Conservation (phyloP, 257 asterid genomes). For the Jaltomata sinuosa region DNA sequence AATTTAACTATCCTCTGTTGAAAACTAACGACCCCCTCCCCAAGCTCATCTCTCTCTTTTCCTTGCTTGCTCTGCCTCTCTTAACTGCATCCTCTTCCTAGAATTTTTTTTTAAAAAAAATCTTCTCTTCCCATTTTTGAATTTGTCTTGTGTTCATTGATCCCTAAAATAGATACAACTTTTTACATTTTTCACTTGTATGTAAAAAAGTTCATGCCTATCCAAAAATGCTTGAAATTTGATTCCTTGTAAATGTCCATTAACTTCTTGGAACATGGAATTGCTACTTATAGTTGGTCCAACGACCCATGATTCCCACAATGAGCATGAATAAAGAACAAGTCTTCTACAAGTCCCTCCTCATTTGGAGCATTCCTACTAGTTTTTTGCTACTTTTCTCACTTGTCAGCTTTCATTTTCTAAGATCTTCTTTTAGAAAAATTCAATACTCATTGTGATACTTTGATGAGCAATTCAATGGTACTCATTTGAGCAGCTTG, state of each 20-base stretch:
- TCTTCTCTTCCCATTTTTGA: too few relatives aligned
- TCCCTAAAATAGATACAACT: too few relatives aligned
- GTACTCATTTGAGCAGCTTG: neutral
- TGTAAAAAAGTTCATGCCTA: neutral
- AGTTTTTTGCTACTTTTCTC: neutral
- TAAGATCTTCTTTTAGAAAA: neutral
- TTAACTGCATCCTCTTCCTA: too few relatives aligned
- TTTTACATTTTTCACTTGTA: too few relatives aligned
- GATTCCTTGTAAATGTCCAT: neutral
- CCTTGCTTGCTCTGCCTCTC: too few relatives aligned
- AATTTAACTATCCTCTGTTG: too few relatives aligned
- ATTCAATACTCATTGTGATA: neutral
- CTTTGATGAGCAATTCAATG: neutral
- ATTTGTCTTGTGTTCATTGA: too few relatives aligned
- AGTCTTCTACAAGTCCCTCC: neutral
- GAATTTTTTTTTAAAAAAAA: too few relatives aligned
- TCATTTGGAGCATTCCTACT: neutral
- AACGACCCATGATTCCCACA: neutral
- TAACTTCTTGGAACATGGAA: neutral
- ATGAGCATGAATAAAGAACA: neutral
- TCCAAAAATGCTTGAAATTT: neutral
- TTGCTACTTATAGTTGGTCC: neutral
- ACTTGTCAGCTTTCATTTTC: neutral
- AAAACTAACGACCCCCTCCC: too few relatives aligned
- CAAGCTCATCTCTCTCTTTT: too few relatives aligned